phyloP scores from a whole-genome alignment of 176 grass and related monocot genomes.

The Elymus sibiricus region DNA sequence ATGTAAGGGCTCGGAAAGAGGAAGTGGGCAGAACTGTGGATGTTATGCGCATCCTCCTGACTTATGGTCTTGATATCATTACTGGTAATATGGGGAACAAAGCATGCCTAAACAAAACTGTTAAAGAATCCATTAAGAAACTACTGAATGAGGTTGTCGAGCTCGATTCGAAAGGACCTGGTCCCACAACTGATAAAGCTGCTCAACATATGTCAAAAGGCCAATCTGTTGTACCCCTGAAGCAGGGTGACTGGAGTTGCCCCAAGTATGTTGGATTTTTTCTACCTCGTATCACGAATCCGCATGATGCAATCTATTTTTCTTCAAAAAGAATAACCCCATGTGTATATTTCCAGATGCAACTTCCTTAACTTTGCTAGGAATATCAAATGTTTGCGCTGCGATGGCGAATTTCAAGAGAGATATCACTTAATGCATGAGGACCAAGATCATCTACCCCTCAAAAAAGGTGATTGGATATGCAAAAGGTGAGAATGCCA shows the following conservation, averaged over 20 bases:
- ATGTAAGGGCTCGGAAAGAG: conserved; percentile 65
- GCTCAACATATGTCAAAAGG: conserved; percentile 31
- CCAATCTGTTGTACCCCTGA: conserved; percentile 55
- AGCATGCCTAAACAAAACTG: conserved; percentile 63
- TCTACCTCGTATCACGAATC: background rate
- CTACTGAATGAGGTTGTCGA: conserved; percentile 63
- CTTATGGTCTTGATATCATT: conserved; percentile 68
- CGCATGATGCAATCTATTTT: background rate
- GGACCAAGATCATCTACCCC: conserved; percentile 78
- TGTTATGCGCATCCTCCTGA: conserved; percentile 84
- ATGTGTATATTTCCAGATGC: conserved; percentile 52
- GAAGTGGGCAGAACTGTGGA: conserved; percentile 90
- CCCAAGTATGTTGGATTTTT: conserved; percentile 51
- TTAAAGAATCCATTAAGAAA: conserved; percentile 75
- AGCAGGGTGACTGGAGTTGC: conserved; percentile 96
- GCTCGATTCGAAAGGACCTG: conserved; percentile 48
- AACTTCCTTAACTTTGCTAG: conserved; percentile 94
- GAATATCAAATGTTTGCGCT: conserved; percentile 93
- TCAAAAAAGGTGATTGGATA: conserved; percentile 97
- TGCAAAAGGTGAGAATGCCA: conserved; percentile 63
- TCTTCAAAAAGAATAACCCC: background rate
- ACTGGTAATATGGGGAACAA: conserved; percentile 68
- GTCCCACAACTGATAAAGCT: conserved; percentile 34
- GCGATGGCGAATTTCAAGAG: conserved; percentile 76
- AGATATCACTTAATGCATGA: conserved; percentile 69